phyloP scores from a whole-genome alignment of 1,284 basidiomycete genomes.

The Trametes hirsuta region DNA sequence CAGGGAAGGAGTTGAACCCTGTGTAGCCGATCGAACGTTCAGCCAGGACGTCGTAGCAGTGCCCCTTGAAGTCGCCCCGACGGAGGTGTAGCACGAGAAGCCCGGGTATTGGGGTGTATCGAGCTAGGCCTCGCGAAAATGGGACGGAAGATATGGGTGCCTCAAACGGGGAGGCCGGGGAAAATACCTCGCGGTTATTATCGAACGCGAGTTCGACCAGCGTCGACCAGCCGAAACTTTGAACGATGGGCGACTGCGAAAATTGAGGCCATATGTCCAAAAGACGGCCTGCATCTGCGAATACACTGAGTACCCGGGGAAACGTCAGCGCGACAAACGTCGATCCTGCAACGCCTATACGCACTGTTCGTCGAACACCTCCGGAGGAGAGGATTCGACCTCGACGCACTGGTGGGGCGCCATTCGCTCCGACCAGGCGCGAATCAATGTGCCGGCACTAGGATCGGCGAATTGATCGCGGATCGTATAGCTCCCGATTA shows the following conservation, averaged over 20 bases:
- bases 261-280: conserved; percentile 42
- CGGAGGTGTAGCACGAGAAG: conserved; percentile 62
- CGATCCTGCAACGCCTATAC: neutral
- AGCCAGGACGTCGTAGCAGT: conserved; percentile 50
- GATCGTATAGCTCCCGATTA: conserved; percentile 34
- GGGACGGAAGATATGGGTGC: conserved; percentile 16
- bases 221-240: conserved; percentile 44
- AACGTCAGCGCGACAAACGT: neutral
- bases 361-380: conserved; percentile 24
- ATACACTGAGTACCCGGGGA: conserved; percentile 29
- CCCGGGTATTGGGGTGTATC: conserved; percentile 35
- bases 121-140: conserved; percentile 13
- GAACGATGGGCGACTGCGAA: conserved; percentile 40
- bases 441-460: conserved; percentile 18
- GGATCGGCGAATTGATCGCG: conserved; percentile 25
- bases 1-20: conserved; percentile 46
- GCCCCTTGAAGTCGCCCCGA: conserved; percentile 58
- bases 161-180: conserved; percentile 23
- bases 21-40: conserved; percentile 44
- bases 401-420: conserved; percentile 24
- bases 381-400: conserved; percentile 13
- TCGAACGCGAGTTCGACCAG: conserved; percentile 41
- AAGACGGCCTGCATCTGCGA: conserved; percentile 36
- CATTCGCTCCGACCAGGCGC: conserved; percentile 23
- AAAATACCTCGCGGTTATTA: conserved; percentile 38